These are phyloP conservation scores for Podospora pseudocomata DNA, from an alignment of 495 filamentous ascomycete species.

Conservation along the genomic window DNA sequence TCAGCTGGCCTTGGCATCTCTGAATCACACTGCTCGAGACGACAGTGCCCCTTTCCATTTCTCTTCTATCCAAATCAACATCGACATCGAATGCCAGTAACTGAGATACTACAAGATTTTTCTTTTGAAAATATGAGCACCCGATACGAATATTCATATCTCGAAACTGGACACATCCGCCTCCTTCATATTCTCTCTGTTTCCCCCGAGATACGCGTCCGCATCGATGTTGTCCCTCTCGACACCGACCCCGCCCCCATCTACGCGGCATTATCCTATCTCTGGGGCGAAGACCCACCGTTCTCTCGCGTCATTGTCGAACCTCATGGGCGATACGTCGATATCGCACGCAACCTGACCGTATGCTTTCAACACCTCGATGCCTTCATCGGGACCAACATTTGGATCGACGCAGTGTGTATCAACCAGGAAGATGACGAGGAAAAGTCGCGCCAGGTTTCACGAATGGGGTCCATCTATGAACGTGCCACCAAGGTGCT, in stretches of 20 bases:
- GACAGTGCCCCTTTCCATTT: background rate
- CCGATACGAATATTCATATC: background rate
- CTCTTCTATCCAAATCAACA: background rate
- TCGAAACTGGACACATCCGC: conserved; percentile 3
- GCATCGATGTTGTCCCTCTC: conserved; percentile 10
- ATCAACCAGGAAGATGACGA: background rate
- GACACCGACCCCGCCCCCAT: background rate
- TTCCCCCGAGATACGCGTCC: conserved; percentile 5
- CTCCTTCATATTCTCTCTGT: conserved; percentile 11
- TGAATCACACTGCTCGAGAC: background rate
- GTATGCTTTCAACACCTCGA: background rate
- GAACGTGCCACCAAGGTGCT: background rate
- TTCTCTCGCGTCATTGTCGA: background rate
- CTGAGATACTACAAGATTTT: background rate
- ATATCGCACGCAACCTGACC: background rate
- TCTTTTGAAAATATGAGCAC: background rate
- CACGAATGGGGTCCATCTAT: background rate
- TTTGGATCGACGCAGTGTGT: background rate
- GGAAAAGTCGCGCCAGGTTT: background rate
- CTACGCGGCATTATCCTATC: conserved; percentile 9
- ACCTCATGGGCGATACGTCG: background rate
- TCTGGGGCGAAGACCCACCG: conserved; percentile 7
- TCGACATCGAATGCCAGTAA: background rate
- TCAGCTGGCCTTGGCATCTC: background rate
- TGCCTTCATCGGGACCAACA: background rate